Evolutionary conservation across 106 monocot genomes (phyloP).

Genomic region (Iris macrosiphon): DNA sequence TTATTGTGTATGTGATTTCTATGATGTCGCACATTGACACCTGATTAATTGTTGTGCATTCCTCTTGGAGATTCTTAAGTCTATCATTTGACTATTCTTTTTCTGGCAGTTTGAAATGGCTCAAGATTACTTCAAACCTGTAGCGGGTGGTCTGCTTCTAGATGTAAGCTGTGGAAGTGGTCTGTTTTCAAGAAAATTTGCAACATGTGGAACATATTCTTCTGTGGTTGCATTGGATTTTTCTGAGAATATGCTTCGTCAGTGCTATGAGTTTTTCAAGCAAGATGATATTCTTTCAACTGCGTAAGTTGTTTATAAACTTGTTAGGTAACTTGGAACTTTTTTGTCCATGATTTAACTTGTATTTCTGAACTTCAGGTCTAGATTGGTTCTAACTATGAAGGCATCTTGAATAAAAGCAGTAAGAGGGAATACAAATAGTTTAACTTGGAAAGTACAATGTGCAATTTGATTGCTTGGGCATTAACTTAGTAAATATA

Average conservation of each 20-base stretch:
- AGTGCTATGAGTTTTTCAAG: slow-evolving; percentile 81
- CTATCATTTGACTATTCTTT: neutral
- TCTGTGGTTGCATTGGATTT: slow-evolving; percentile 89
- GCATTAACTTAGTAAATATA: too few species aligned
- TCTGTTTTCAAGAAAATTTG: slow-evolving; percentile 97
- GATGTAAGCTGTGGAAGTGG: slow-evolving; percentile 99
- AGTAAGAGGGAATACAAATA: too few species aligned
- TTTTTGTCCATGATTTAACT: too few species aligned
- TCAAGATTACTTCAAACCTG: slow-evolving; percentile 82
- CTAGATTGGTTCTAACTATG: too few species aligned
- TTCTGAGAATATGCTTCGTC: slow-evolving; percentile 99
- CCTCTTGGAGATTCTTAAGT: neutral
- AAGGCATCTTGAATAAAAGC: too few species aligned
- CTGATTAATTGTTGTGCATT: neutral
- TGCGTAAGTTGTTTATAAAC: slow-evolving; percentile 46
- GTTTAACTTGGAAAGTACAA: too few species aligned
- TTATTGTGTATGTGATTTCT: neutral
- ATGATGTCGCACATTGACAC: neutral
- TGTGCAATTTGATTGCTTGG: too few species aligned
- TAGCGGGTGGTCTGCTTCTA: slow-evolving; percentile 78
- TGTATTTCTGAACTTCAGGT: too few species aligned
- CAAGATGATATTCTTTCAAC: slow-evolving; percentile 54
- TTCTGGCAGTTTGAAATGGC: slow-evolving; percentile 88
- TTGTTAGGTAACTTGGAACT: neutral
- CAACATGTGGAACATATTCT: slow-evolving; percentile 66